Evolutionary conservation across 2,329 filamentous ascomycete genomes (phyloP), one percentile per base, ranked within the genome.

Genomic region (Exophiala aquamarina): DNA sequence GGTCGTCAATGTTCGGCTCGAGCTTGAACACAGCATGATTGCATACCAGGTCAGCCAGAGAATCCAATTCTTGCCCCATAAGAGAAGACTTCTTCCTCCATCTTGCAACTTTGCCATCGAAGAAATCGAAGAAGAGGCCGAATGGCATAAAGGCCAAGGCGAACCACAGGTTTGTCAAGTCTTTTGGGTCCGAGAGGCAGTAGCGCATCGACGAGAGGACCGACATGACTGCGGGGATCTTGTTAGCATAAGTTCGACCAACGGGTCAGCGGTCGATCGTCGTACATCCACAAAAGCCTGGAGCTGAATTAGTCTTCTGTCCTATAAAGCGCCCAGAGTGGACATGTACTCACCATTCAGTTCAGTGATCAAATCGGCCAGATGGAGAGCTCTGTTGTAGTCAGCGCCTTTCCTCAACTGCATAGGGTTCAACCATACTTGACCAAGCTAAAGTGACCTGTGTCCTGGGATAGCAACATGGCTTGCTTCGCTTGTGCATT

Each of bases 51-150:
- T 98, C 93, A 45, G 93, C 93, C 38, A 98, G 77, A 5, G 92
- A 97, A 69, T 98, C 93, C 46, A 98, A 75, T 70, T 98, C 93
- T 70, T 96, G 92, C 10, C 93, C 93, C 92, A 98, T 97, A 66
- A 98, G 76, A 61, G 88, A 94, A 62, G 89, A 93, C 84, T 96
- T 98, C 72, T 89, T 86, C 66, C 93, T 83, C 93, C 93, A 97
- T 57, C 93, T 79, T 55, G 93, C 93, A 46, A 98, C 91, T 66
- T 91, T 93, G 64, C 93, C 93, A 68, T 98, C 93, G 78, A 97
- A 89, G 65, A 95, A 94, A 70, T 98, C 93, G 68, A 97, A 97
- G 75, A 97, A 96, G 10, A 97, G 76, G 4, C 90, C 91, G 50
- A 96, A 88, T 1, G 92, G 92, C 69, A 97, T 87, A 69, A 96